Percentiles rank a stretch among this genome's conserved stretches.
Evolutionary conservation across 345 rosid species (phyloP).

Genomic region (Orychophragmus violaceus): DNA sequence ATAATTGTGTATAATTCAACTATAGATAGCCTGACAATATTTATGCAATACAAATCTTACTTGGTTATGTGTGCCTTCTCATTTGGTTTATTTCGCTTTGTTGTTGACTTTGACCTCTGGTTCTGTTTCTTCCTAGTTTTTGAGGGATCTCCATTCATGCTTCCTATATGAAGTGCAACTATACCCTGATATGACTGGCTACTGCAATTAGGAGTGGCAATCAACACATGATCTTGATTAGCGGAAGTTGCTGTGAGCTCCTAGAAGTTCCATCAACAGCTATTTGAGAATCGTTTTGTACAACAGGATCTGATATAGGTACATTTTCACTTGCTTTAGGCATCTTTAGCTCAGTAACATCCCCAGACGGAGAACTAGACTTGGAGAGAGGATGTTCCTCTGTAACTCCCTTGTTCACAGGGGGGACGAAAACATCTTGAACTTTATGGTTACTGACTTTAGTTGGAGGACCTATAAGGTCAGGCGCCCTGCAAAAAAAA

Average conservation of each 20-base stretch:
- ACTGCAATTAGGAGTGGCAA: constrained; percentile 19
- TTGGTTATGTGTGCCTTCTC: no score
- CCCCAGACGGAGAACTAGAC: constrained; percentile 20
- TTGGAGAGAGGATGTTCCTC: constrained; percentile 12
- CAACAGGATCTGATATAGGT: constrained; percentile 29
- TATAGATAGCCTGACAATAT: no score
- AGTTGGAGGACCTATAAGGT: constrained; percentile 31
- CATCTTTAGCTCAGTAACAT: constrained; percentile 35
- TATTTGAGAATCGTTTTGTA: constrained; percentile 27
- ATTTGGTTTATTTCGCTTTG: no score
- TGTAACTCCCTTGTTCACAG: no score
- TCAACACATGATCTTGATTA: constrained; percentile 10
- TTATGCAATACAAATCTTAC: no score
- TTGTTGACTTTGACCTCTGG: no score
- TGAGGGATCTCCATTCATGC: no score
- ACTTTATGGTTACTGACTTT: background rate
- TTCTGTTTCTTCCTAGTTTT: no score
- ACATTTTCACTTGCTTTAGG: constrained; percentile 24
- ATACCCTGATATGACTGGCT: constrained; percentile 15
- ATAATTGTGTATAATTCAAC: no score
- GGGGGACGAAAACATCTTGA: no score
- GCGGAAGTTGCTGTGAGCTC: constrained; percentile 24
- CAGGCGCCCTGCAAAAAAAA: constrained; percentile 37
- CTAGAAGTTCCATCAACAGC: constrained; percentile 1
- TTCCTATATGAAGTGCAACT: no score